A percentile compares a stretch with the other conserved stretches of the same genome.
phyloP scores from a whole-genome alignment of 345 rosid genomes.

The Populus euphratica region DNA sequence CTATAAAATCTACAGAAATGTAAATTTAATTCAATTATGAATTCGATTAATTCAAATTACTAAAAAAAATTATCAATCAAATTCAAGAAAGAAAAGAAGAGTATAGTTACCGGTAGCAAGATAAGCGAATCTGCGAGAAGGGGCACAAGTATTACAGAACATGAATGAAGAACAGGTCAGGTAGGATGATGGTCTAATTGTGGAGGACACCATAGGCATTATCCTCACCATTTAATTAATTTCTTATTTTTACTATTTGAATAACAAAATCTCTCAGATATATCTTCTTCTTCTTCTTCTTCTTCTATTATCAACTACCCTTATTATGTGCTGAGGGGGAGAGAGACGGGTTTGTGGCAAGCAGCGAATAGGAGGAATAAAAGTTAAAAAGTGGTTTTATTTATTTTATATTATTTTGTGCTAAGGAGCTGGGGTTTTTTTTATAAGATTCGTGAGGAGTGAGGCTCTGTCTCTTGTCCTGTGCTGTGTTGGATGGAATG shows the following conservation, averaged over 20 bases:
- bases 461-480: too few relatives aligned
- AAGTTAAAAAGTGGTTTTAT: background rate
- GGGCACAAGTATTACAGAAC: constrained; percentile 39
- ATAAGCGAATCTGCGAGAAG: constrained; percentile 39
- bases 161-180: constrained; percentile 31
- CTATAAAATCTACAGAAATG: background rate
- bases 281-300: background rate
- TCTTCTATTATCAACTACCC: background rate
- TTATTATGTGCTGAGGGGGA: background rate
- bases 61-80: background rate
- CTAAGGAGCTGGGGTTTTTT: background rate
- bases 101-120: constrained; percentile 42
- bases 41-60: background rate
- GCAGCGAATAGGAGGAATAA: background rate
- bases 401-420: background rate
- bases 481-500: too few relatives aligned
- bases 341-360: background rate
- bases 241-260: background rate
- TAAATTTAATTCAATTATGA: background rate
- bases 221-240: constrained; percentile 50
- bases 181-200: constrained; percentile 60
- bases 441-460: too few relatives aligned
- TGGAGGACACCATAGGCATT: constrained; percentile 74
- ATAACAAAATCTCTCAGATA: background rate
- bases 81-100: background rate